These are phyloP conservation scores for Wickerhamomyces tratensis DNA, from an alignment of 805 yeast species.

Conservation along the genomic window DNA sequence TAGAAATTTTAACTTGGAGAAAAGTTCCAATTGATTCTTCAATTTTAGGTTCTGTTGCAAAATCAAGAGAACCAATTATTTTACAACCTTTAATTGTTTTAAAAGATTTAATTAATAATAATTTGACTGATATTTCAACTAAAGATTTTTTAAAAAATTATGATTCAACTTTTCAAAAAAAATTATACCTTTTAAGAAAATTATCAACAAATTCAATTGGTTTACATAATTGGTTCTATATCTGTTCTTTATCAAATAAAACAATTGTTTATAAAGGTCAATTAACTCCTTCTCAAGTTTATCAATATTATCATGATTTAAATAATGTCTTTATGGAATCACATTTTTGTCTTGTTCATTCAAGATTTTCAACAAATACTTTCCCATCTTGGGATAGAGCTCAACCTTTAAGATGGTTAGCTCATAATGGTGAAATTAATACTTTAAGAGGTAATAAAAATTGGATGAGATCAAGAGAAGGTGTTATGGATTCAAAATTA, in stretches of 20 bases:
- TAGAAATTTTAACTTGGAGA: constrained; percentile 91
- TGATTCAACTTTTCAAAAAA: constrained; percentile 67
- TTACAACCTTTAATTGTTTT: constrained; percentile 90
- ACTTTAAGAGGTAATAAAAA: constrained; percentile 96
- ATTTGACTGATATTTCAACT: constrained; percentile 20
- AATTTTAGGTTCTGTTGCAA: constrained; percentile 88
- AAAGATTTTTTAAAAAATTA: constrained; percentile 47
- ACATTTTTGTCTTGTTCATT: constrained; percentile 93
- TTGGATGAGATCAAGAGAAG: constrained; percentile 99
- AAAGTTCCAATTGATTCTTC: constrained; percentile 91
- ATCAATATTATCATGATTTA: constrained; percentile 88
- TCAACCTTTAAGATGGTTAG: constrained; percentile 94
- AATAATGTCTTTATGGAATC: constrained; percentile 88
- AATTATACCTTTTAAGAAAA: constrained; percentile 78
- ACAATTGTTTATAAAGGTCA: constrained; percentile 97
- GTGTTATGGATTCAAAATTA: constrained; percentile 80
- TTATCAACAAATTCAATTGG: constrained; percentile 88
- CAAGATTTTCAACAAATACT: constrained; percentile 95
- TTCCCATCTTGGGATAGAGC: constrained; percentile 99
- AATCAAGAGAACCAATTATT: constrained; percentile 84
- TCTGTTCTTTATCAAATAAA: constrained; percentile 81
- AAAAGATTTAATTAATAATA: constrained; percentile 27
- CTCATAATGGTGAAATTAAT: constrained; percentile 98
- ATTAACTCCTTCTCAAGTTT: constrained; percentile 92
- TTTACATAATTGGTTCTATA: constrained; percentile 94